Evolutionary conservation across 768 basidiomycete species (phyloP).

Genomic region (Filobasidium floriforme): DNA sequence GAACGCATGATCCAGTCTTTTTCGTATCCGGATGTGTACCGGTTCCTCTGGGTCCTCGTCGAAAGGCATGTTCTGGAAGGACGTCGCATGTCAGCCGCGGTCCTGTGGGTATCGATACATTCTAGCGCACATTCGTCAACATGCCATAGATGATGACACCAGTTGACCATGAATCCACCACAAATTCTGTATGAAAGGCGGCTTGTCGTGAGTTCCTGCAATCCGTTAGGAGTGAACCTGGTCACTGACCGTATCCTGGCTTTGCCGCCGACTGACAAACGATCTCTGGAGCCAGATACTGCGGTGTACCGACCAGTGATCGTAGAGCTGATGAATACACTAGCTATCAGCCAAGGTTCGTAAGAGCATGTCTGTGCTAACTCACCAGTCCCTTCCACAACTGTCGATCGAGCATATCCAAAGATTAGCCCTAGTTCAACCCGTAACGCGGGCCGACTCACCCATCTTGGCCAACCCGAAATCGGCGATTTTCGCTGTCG

Average conservation of each 20-base stretch:
- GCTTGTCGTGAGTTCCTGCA: neutral
- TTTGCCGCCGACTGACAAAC: slow-evolving; percentile 59
- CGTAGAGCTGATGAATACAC: slow-evolving; percentile 3
- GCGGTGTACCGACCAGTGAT: slow-evolving; percentile 92
- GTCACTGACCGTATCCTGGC: slow-evolving; percentile 60
- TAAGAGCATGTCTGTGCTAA: neutral
- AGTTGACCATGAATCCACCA: slow-evolving; percentile 93
- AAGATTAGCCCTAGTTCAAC: neutral
- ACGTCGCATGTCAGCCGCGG: slow-evolving; percentile 46
- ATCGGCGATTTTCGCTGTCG: slow-evolving; percentile 80
- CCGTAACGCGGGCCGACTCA: slow-evolving; percentile 3
- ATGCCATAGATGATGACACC: slow-evolving; percentile 80
- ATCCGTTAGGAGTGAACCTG: neutral
- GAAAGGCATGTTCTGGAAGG: slow-evolving; percentile 65
- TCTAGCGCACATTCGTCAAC: slow-evolving; percentile 53
- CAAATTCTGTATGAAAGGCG: slow-evolving; percentile 34
- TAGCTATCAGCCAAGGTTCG: neutral
- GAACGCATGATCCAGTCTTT: slow-evolving; percentile 43
- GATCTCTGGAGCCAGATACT: slow-evolving; percentile 48
- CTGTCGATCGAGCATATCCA: neutral
- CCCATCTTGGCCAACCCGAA: slow-evolving; percentile 85
- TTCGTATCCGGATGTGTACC: slow-evolving; percentile 50
- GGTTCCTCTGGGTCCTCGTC: slow-evolving; percentile 60
- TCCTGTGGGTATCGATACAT: slow-evolving; percentile 12
- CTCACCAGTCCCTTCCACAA: slow-evolving; percentile 17